Conservation (phyloP, 768 basidiomycete species). For the Suillus fuscotomentosus region DNA sequence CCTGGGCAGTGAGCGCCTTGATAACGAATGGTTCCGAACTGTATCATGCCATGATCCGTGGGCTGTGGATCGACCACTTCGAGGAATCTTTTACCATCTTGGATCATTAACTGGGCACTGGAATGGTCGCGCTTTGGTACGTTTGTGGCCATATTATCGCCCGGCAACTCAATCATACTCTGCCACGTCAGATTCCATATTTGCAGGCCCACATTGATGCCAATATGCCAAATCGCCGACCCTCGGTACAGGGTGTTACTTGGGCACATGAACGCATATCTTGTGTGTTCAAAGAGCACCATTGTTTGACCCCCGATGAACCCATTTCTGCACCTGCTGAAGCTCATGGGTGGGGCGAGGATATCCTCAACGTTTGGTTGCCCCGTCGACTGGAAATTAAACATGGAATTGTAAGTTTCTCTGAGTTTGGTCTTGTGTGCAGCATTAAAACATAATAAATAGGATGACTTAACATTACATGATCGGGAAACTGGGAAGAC, state of each 20-base stretch:
- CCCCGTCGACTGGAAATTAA: constrained; percentile 36
- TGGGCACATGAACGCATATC: constrained; percentile 38
- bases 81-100: constrained; percentile 40
- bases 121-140: constrained; percentile 46
- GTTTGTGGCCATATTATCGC: constrained; percentile 16
- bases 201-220: constrained; percentile 23
- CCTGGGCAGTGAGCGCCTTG: constrained; percentile 32
- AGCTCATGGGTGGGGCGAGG: constrained; percentile 35
- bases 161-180: constrained; percentile 3
- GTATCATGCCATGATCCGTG: constrained; percentile 42
- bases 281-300: constrained; percentile 44
- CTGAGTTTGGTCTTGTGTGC: not conserved
- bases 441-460: not conserved
- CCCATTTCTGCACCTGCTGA: constrained; percentile 36
- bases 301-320: constrained; percentile 40
- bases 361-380: constrained; percentile 49
- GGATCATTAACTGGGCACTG: constrained; percentile 46
- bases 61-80: constrained; percentile 33
- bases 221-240: constrained; percentile 17
- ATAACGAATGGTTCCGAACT: constrained; percentile 49
- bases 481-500: constrained; percentile 39
- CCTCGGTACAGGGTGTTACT: constrained; percentile 18
- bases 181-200: constrained; percentile 23
- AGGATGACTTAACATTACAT: constrained; percentile 43
- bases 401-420: constrained; percentile 31